Conservation (phyloP, 371 early-diverging fungal species). For the Mortierella sp. region DNA sequence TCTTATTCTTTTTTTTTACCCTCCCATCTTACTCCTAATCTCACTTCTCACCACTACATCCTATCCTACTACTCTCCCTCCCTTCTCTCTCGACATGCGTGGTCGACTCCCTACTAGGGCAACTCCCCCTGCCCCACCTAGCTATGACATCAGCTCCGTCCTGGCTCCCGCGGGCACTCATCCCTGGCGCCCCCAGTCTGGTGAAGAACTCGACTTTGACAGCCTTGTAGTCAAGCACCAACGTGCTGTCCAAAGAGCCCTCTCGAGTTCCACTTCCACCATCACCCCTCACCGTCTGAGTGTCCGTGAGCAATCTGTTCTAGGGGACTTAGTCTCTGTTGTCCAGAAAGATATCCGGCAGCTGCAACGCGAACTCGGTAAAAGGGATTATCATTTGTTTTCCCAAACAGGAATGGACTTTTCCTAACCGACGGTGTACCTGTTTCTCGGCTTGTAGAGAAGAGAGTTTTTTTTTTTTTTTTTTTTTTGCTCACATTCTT, state of each 20-base stretch:
- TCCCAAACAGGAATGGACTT: no score
- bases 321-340: conserved; percentile 8
- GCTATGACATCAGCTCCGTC: no score
- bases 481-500: background rate
- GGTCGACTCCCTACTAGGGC: no score
- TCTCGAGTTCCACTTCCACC: background rate
- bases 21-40: background rate
- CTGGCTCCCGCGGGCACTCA: background rate
- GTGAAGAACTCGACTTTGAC: conserved; percentile 11
- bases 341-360: conserved; percentile 18
- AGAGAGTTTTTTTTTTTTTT: background rate
- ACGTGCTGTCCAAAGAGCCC: background rate
- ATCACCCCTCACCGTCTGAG: background rate
- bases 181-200: conserved; percentile 2
- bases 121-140: no score
- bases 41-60: no score
- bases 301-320: conserved; percentile 2
- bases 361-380: conserved; percentile 21
- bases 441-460: no score
- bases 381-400: background rate
- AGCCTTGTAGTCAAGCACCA: background rate
- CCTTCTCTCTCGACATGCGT: no score
- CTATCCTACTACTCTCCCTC: no score
- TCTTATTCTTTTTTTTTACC: background rate
- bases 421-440: no score